Evolutionary conservation across 768 basidiomycete species (phyloP).

Genomic region (Lepiota subincarnata): DNA sequence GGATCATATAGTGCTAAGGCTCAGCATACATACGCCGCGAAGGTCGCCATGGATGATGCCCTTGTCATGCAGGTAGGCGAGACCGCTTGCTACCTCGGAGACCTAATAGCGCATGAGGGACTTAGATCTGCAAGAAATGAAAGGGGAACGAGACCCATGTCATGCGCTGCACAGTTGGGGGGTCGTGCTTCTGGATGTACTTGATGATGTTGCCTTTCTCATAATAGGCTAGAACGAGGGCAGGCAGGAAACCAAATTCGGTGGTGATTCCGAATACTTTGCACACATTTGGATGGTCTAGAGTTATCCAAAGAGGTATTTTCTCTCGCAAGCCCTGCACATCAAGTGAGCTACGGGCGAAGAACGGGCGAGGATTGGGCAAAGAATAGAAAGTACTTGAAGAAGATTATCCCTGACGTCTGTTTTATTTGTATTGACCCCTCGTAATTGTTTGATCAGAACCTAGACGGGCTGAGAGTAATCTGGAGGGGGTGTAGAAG

Average conservation of each 20-base stretch:
- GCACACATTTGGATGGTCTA: constrained; percentile 20
- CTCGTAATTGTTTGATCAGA: constrained; percentile 18
- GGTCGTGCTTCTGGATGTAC: constrained; percentile 13
- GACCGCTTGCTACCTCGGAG: constrained; percentile 14
- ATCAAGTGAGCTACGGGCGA: not conserved
- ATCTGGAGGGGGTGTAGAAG: no score
- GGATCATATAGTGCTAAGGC: no score
- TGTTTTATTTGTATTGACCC: constrained; percentile 15
- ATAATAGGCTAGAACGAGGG: constrained; percentile 21
- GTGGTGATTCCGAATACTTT: constrained; percentile 18
- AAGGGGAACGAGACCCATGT: constrained; percentile 1
- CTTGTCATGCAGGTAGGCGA: constrained; percentile 21
- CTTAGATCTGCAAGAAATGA: not conserved
- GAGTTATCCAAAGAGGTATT: constrained; percentile 11
- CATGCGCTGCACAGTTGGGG: not conserved
- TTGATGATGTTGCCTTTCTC: constrained; percentile 19
- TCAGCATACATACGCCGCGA: constrained; percentile 16
- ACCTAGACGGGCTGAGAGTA: constrained; percentile 6
- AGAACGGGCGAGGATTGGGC: not conserved
- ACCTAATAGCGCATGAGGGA: not conserved
- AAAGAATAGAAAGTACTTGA: constrained; percentile 4
- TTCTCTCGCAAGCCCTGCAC: constrained; percentile 4
- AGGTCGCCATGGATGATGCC: constrained; percentile 25
- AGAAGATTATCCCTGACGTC: constrained; percentile 9
- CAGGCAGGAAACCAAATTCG: constrained; percentile 19